Evolutionary conservation across 2,329 filamentous ascomycete species (phyloP).

Genomic region (Fusarium acutatum): DNA sequence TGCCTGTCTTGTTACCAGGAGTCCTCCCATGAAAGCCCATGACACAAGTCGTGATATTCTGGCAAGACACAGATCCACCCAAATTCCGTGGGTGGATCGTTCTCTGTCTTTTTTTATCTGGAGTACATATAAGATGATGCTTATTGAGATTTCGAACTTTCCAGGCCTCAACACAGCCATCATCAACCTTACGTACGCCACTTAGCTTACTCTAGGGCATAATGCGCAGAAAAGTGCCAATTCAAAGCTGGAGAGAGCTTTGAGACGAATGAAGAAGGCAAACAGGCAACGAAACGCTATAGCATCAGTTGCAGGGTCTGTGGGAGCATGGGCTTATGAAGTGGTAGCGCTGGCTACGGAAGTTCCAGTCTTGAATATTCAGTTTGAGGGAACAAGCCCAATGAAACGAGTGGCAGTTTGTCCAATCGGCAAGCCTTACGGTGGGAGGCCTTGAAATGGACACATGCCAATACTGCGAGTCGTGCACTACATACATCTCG

Average conservation of each 20-base stretch:
- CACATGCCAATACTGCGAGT: slow-evolving; percentile 17
- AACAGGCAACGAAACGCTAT: not conserved
- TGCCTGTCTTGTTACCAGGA: not conserved
- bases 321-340: not conserved
- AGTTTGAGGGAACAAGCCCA: not conserved
- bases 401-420: slow-evolving; percentile 3
- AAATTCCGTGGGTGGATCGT: slow-evolving; percentile 39
- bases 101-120: not conserved
- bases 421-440: slow-evolving; percentile 14
- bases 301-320: not conserved
- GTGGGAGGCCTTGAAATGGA: slow-evolving; percentile 6
- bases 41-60: not conserved
- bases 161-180: slow-evolving; percentile 45
- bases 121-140: not conserved
- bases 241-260: slow-evolving; percentile 9
- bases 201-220: slow-evolving; percentile 9
- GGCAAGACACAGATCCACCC: slow-evolving; percentile 50
- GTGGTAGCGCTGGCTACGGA: not conserved
- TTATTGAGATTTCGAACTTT: slow-evolving; percentile 38
- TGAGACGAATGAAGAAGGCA: slow-evolving; percentile 9
- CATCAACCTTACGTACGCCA: slow-evolving; percentile 20
- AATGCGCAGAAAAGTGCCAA: slow-evolving; percentile 6
- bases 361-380: slow-evolving; percentile 22
- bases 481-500: slow-evolving; percentile 6
- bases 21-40: slow-evolving; percentile 18